phyloP scores from a whole-genome alignment of 495 filamentous ascomycete species.

The Letharia columbiana region DNA sequence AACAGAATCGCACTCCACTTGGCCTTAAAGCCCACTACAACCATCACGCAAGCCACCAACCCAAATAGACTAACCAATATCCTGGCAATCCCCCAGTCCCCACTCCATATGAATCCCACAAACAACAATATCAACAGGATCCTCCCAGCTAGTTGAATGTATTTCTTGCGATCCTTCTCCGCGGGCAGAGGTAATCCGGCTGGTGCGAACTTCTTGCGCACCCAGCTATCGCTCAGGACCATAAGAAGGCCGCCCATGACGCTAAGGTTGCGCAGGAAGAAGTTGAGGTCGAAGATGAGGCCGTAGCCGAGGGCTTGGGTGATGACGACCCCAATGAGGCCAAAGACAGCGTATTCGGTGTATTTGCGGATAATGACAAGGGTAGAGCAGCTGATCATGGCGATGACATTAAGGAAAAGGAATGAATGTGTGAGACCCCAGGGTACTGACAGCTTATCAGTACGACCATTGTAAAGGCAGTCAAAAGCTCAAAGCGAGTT shows the following conservation, averaged over 20 bases:
- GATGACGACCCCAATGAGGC: constrained; percentile 82
- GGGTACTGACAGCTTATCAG: constrained; percentile 54
- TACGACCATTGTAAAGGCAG: constrained; percentile 8
- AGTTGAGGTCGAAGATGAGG: constrained; percentile 98
- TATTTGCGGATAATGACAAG: constrained; percentile 86
- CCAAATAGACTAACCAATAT: constrained; percentile 75
- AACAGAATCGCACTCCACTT: constrained; percentile 95
- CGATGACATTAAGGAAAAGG: constrained; percentile 81
- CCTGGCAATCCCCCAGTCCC: constrained; percentile 81
- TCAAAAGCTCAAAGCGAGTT: constrained; percentile 1
- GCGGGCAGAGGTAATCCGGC: constrained; percentile 88
- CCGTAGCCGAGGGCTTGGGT: constrained; percentile 97
- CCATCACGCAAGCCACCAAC: constrained; percentile 91
- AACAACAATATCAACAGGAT: constrained; percentile 98
- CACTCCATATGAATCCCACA: constrained; percentile 89
- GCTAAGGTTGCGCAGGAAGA: constrained; percentile 96
- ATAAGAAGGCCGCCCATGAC: constrained; percentile 95
- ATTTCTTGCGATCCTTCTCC: constrained; percentile 99
- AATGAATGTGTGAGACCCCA: constrained; percentile 87
- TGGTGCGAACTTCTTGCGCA: constrained; percentile 93
- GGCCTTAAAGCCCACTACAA: constrained; percentile 98
- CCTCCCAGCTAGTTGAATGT: constrained; percentile 94
- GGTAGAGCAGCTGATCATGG: constrained; percentile 74
- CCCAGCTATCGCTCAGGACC: constrained; percentile 97
- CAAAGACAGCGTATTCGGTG: constrained; percentile 83